These are phyloP conservation scores for Nepenthes gracilis DNA, from an alignment of 148 eudicot species.

Conservation along the genomic window DNA sequence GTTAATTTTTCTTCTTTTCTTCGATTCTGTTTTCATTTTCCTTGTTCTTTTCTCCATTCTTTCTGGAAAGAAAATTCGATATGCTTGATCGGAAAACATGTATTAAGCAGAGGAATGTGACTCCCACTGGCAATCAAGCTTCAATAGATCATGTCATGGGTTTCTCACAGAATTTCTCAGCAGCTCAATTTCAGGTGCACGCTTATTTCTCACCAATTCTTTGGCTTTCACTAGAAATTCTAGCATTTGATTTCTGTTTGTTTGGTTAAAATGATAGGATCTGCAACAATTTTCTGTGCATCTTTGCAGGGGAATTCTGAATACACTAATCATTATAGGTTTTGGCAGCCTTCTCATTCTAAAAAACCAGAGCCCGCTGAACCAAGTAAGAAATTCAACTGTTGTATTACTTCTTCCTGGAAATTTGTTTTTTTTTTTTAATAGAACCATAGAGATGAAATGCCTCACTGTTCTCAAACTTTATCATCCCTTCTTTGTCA, in stretches of 20 bases:
- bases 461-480: background rate
- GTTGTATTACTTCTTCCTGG: background rate
- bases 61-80: too few relatives aligned
- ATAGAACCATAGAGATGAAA: background rate
- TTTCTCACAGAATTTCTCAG: background rate
- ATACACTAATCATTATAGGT: slow-evolving; percentile 15
- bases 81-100: background rate
- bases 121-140: slow-evolving; percentile 2
- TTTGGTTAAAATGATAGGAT: too few relatives aligned
- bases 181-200: slow-evolving; percentile 11
- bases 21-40: background rate
- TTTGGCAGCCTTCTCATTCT: slow-evolving; percentile 24
- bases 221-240: background rate
- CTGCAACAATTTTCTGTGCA: too few relatives aligned
- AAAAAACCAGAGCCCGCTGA: slow-evolving; percentile 23
- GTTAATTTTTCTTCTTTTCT: background rate
- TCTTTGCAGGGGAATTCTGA: slow-evolving; percentile 29
- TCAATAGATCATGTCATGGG: background rate
- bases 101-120: slow-evolving; percentile 1
- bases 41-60: background rate
- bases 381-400: slow-evolving; percentile 17
- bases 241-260: background rate
- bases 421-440: background rate
- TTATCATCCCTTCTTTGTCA: background rate
- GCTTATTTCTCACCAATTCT: background rate